Conservation (phyloP, 108 stramenopile genomes). For the Cylindrotheca fusiformis region DNA sequence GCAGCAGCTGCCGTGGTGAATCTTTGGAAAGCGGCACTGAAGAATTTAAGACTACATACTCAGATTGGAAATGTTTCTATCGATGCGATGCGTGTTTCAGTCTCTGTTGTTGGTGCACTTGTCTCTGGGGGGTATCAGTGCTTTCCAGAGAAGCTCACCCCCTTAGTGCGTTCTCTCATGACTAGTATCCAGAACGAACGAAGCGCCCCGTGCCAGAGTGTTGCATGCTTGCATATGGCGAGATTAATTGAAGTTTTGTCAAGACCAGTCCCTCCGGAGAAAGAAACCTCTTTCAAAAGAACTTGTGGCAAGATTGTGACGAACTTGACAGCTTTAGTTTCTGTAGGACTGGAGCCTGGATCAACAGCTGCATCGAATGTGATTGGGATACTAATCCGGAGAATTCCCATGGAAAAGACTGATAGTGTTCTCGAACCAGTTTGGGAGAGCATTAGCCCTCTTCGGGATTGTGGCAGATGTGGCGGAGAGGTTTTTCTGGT, state of each 20-base stretch:
- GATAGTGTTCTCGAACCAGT: slow-evolving; percentile 4
- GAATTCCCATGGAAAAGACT: not conserved
- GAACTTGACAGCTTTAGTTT: slow-evolving; percentile 31
- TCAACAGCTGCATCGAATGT: slow-evolving; percentile 2
- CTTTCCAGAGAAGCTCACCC: slow-evolving; percentile 63
- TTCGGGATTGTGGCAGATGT: not conserved
- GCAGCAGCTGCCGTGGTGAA: not conserved
- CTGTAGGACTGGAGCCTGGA: slow-evolving; percentile 8
- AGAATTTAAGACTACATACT: not conserved
- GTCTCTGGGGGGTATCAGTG: slow-evolving; percentile 32
- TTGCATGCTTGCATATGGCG: slow-evolving; percentile 29
- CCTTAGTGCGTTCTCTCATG: slow-evolving; percentile 64
- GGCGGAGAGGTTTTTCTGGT: not conserved
- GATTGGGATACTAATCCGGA: slow-evolving; percentile 8
- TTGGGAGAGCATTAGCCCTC: slow-evolving; percentile 11
- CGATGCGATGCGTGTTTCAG: slow-evolving; percentile 22
- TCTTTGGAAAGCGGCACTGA: not conserved
- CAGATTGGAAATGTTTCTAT: not conserved
- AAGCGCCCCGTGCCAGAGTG: slow-evolving; percentile 12
- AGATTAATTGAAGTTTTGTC: slow-evolving; percentile 29
- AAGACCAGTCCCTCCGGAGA: not conserved
- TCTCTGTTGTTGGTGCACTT: slow-evolving; percentile 37
- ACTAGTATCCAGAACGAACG: slow-evolving; percentile 71
- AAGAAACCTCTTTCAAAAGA: slow-evolving; percentile 30
- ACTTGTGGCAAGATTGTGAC: slow-evolving; percentile 47